Percentiles rank a stretch among this genome's conserved stretches.
These are phyloP conservation scores for Salisapilia sapeloensis DNA, from an alignment of 352 stramenopile genomes.

Conservation along the genomic window DNA sequence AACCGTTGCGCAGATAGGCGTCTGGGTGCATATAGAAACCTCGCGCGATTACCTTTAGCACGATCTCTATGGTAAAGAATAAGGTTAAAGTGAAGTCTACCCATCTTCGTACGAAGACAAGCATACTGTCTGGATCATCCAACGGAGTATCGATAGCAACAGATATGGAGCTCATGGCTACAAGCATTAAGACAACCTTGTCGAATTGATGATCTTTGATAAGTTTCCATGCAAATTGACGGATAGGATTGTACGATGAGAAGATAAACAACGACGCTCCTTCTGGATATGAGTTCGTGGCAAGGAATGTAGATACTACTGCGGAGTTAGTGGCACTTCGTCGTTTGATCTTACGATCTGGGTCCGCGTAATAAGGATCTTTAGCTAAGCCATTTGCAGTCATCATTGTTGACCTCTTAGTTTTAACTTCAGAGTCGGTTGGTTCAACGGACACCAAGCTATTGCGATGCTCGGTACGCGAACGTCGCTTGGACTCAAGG, in stretches of 20 bases:
- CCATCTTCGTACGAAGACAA: conserved; percentile 10
- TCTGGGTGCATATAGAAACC: conserved; percentile 29
- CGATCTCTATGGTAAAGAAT: conserved; percentile 59
- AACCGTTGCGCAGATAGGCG: conserved; percentile 59
- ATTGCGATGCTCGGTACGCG: too few species aligned
- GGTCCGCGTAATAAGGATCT: too few species aligned
- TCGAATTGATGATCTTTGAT: conserved; percentile 45
- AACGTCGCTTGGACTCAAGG: too few species aligned
- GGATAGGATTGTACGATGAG: conserved; percentile 6
- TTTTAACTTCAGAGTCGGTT: too few species aligned
- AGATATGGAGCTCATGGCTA: conserved; percentile 34
- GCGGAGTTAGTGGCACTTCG: too few species aligned
- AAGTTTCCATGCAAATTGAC: conserved; percentile 4
- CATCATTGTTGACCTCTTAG: too few species aligned
- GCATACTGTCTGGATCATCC: conserved; percentile 13
- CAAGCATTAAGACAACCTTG: conserved; percentile 39
- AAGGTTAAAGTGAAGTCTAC: conserved; percentile 37
- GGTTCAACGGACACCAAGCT: too few species aligned
- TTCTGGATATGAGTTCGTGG: too few species aligned
- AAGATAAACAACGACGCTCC: conserved; percentile 3
- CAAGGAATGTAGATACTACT: too few species aligned
- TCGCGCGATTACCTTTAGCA: conserved; percentile 61
- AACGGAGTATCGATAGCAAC: conserved; percentile 69
- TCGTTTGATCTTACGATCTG: too few species aligned
- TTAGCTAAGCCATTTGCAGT: too few species aligned